These are phyloP conservation scores for Sisymbrium altissimum DNA, from an alignment of 345 rosid species.

Conservation along the genomic window DNA sequence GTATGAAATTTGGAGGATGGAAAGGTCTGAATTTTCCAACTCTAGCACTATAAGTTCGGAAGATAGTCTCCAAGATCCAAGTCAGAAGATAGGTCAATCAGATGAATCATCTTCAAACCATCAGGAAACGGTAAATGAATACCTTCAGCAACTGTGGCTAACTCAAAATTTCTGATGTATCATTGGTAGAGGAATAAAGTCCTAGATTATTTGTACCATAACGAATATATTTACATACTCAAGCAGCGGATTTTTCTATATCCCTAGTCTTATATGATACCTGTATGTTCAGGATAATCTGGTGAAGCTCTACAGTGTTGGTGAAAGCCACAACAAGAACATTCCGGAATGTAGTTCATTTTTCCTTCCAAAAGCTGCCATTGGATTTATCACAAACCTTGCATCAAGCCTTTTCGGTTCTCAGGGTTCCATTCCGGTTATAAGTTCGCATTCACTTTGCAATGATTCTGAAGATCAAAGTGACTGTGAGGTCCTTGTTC, in stretches of 20 bases:
- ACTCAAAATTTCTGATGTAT: background rate
- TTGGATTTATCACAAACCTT: constrained; percentile 62
- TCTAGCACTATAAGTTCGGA: constrained; percentile 36
- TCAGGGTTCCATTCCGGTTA: constrained; percentile 41
- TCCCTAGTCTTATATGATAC: background rate
- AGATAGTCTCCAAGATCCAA: constrained; percentile 44
- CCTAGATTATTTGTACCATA: background rate
- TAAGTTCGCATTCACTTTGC: constrained; percentile 36
- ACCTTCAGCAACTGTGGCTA: constrained; percentile 7
- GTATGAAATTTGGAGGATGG: constrained; percentile 57
- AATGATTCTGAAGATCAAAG: constrained; percentile 38
- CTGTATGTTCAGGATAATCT: constrained; percentile 54
- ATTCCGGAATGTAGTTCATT: constrained; percentile 41
- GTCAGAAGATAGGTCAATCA: constrained; percentile 40
- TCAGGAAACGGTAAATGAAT: constrained; percentile 51
- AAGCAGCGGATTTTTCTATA: background rate
- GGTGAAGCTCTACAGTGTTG: constrained; percentile 31
- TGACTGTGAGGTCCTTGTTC: constrained; percentile 30
- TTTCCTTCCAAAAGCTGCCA: constrained; percentile 58
- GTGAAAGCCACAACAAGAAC: constrained; percentile 34
- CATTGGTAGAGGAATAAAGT: background rate
- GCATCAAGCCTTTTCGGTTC: constrained; percentile 55
- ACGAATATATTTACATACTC: background rate
- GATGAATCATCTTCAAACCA: constrained; percentile 37
- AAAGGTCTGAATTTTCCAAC: constrained; percentile 53